Evolutionary conservation across 2,329 filamentous ascomycete species (phyloP), one percentile per base, ranked within the genome.

Genomic region (Epichloe baconii): DNA sequence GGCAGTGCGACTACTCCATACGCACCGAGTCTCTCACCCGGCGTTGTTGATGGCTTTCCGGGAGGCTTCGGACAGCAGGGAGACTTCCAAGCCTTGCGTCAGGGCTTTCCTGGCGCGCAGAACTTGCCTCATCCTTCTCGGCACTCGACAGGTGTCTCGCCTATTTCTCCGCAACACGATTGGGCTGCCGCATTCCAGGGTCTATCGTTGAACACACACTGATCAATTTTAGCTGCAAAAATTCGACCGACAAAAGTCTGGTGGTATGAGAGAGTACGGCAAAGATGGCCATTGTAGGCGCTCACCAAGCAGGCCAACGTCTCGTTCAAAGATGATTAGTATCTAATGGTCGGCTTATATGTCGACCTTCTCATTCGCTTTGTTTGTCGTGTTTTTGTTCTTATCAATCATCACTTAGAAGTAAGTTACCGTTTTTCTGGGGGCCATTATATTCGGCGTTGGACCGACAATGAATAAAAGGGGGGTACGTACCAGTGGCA

Each of bases 141-240:
- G 23, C 66, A 67, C 48, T 58, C 63, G 8, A 71, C 73, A 51
- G 64, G 63, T n/a, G 55, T 68, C 55, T 68, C 66, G 54, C 61
- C 68, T 57, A 67, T 77, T 52, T 62, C 65, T 48, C 64, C 66
- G 34, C 73, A 74, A 59, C 70, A 73, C 46, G 82, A 85, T 47
- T 86, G 83, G 82, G 68, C 75, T 26, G 70, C 71, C 49, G 68
- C 75, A 5, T 87, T 88, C 63, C 84, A 88, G 63, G 79, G 84
- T 10, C 69, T 89, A 17, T 89, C 85, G 2, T 75, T 89, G 55
- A 85, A 85, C 61, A 78, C 79, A 56, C 76, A 76, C 54, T 79
- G 61, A 68, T 55, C 11, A n/a, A 51, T 38, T 46, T 36, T 34
- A 38, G 6, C 6, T 2, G 3, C 19, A 35, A 21, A 19, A 15